Percentiles rank a stretch among this genome's conserved stretches.
Conservation (phyloP, 2,329 filamentous ascomycete species). For the Ascochyta rabiei region DNA sequence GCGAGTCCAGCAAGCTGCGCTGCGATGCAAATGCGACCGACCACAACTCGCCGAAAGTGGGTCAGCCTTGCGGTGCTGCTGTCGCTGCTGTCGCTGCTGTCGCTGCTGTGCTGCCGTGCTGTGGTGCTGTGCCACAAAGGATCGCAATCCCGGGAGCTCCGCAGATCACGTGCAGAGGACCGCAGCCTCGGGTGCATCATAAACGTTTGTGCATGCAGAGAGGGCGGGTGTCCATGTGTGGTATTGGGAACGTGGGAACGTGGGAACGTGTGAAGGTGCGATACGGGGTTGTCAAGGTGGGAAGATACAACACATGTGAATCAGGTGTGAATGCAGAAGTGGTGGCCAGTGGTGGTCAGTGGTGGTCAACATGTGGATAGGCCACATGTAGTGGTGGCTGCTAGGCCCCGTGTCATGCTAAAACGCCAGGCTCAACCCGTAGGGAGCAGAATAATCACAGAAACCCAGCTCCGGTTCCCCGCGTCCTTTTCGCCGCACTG, state of each 20-base stretch:
- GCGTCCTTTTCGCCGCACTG: not conserved
- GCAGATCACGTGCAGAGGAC: conserved; percentile 25
- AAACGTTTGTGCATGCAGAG: conserved; percentile 1
- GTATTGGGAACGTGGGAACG: too few species aligned
- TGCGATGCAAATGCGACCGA: conserved; percentile 4
- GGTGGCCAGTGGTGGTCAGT: too few species aligned
- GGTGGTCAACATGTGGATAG: too few species aligned
- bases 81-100: too few species aligned
- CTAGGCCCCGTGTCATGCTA: conserved; percentile 14
- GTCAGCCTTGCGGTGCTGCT: conserved; percentile 12
- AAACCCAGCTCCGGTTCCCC: not conserved
- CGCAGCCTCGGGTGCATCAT: conserved; percentile 18
- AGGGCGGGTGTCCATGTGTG: too few species aligned
- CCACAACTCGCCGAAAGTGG: conserved; percentile 23
- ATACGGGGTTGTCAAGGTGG: too few species aligned
- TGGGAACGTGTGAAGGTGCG: conserved; percentile 15
- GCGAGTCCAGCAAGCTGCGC: not conserved
- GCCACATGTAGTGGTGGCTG: conserved; percentile 22
- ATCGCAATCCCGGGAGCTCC: conserved; percentile 9
- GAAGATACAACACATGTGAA: too few species aligned
- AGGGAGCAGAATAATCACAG: conserved; percentile 32
- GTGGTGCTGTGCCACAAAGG: conserved; percentile 19
- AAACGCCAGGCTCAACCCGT: conserved; percentile 43
- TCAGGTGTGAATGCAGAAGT: too few species aligned
- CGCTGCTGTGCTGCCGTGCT: too few species aligned